Conservation (phyloP, 2,329 filamentous ascomycete genomes). For the Epichloe sylvatica region DNA sequence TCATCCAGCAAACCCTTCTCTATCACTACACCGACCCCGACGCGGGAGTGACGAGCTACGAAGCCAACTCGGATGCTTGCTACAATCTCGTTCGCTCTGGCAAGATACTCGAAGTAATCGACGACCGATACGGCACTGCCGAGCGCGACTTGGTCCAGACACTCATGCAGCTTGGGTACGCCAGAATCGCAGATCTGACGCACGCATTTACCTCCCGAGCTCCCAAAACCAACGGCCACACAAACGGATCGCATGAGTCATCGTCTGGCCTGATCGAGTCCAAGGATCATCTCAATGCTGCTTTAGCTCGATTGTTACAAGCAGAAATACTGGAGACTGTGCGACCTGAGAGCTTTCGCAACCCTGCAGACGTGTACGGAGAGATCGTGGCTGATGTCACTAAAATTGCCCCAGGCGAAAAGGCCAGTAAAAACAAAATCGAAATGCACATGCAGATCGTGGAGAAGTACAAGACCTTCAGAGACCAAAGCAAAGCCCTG, state of each 20-base stretch:
- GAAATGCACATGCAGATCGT: constrained; percentile 45
- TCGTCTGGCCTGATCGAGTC: constrained; percentile 27
- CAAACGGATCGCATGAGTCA: constrained; percentile 20
- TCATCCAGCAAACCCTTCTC: constrained; percentile 79
- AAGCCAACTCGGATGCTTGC: constrained; percentile 65
- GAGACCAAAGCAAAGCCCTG: constrained; percentile 35
- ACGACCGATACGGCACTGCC: constrained; percentile 58
- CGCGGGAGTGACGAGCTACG: constrained; percentile 57
- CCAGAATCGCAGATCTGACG: constrained; percentile 54
- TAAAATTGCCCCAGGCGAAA: constrained; percentile 30
- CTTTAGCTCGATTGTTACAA: constrained; percentile 42
- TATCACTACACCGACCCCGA: constrained; percentile 55
- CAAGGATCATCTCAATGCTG: constrained; percentile 33
- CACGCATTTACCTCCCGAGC: constrained; percentile 40
- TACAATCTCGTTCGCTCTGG: constrained; percentile 73
- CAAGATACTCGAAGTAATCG: constrained; percentile 65
- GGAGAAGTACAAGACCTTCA: constrained; percentile 37
- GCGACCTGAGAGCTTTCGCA: constrained; percentile 40
- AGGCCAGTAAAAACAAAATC: constrained; percentile 46
- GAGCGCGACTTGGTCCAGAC: constrained; percentile 63
- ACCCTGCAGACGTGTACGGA: constrained; percentile 44
- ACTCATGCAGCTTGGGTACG: constrained; percentile 64
- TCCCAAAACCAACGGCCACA: constrained; percentile 21
- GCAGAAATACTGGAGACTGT: constrained; percentile 57
- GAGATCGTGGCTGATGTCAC: constrained; percentile 51